Evolutionary conservation across 345 rosid species (phyloP), one percentile per base, ranked within the genome.

Genomic region (Aegle marmelos): DNA sequence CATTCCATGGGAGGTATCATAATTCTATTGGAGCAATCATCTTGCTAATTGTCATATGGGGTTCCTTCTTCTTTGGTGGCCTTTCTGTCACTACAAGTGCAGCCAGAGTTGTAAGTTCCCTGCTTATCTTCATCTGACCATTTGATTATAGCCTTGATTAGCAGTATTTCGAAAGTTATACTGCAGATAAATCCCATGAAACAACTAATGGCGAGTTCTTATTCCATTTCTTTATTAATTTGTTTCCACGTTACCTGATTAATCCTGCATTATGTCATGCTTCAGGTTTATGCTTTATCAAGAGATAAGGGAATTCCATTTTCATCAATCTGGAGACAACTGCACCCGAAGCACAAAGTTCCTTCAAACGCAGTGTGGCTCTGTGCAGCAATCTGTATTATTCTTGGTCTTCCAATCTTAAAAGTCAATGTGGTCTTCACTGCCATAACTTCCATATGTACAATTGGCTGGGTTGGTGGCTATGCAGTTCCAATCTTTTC

Each of bases 391-490:
- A 85, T 89, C 59, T 86, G 90, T 76, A 84, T 86, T 76, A 78
- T 89, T 14, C 87, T 89, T 22, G 92, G 92, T 25, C 86, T 90
- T 24, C 91, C 92, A 34, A 89, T 91, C 66, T 70, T 89, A 66
- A 86, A 83, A 74, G 85, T 88, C 27, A 76, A 89, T 36, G 90
- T 86, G 54, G 88, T 88, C 37, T 91, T 88, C 87, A 89, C 87
- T 13, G 90, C 89, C 79, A 88, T 91, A 68, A 86, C 90, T 60
- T 91, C 94, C 25, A 83, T 85, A 70, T 83, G 89, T 69, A 90
- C 92, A 13, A 90, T 90, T 16, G 91, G 94, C 21, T 89, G 94
- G 94, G 92, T 87, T 4, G 92, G 92, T 1, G 89, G 92, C 14
- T 89, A 89, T 17, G 92, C 87, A 7, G 90, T 89, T 45, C 91